Evolutionary conservation across 768 basidiomycete genomes (phyloP), one percentile per base, ranked within the genome.

Genomic region (Lentinus tigrinus): DNA sequence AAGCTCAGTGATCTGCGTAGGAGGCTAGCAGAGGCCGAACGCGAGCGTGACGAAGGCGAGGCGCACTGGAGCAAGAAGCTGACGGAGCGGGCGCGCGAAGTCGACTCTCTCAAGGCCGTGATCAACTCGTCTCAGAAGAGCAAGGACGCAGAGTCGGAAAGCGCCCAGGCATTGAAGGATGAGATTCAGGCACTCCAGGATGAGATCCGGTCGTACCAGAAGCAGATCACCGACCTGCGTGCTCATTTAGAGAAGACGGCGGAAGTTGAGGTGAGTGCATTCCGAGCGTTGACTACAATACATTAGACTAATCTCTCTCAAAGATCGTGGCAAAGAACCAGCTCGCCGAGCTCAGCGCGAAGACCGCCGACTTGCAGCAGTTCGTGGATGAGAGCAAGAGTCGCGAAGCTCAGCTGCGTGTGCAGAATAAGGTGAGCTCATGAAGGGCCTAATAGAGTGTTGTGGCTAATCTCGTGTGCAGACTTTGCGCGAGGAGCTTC

Each of bases 401-500:
- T 57, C 82, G 86, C 27, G 90, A 95, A 69, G 71, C 77, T 13
- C 89, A 92, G 60, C 67, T 93, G 27, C 85, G 87, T 51, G 69
- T 81, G 8, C 85, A 81, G 51, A 96, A 93, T 71, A 96, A 94
- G 81, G 94, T 88, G 63, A 54, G n/a, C 56, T 47, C 13, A 7
- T 37, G 6, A 17, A 21, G 24, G 0, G 47, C 56, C 54, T 40
- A 42, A 56, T 40, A 10, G 46, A 21, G n/a, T 19, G 5, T 47
- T 21, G 26, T 27, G 7, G 3, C n/a, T 46, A 13, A 13, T 46
- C 16, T n/a, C 17, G 11, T 23, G 34, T 17, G 43, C 67, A 96
- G 92, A 92, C 85, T 0, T 77, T 98, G 17, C 88, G 95, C 9
- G 97, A 98, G 52, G 96, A 99, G 69, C 74, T 99, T 46, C 88